Evolutionary conservation across 805 yeast species (phyloP), one percentile per base, ranked within the genome.

Genomic region (Ogataea nakhonphanomensis): DNA sequence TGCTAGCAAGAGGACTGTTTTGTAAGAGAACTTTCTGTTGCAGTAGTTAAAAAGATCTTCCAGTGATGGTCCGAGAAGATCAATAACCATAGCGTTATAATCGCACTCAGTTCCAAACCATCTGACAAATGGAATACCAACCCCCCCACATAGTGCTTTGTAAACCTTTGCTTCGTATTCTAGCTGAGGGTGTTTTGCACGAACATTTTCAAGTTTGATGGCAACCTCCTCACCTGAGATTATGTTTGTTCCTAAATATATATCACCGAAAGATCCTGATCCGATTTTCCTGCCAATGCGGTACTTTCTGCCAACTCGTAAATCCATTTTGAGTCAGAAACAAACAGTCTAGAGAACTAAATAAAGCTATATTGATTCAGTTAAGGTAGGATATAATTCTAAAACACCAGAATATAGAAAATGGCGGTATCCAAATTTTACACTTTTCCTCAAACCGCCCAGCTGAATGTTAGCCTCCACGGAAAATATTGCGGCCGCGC

Each of bases 171-270:
- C 96, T 65, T 91, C 99, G 62, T 91, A 93, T 58, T 91, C 97
- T 51, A 91, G 74, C 67, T 91, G 99, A 1, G 99, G 98, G 62
- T 93, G 98, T 59, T 88, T 86, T 2, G 98, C 96, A 43, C 83
- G 74, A 39, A 85, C 79, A 49, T 85, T 82, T 61, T 91, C 99
- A 48, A 91, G 72, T 64, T 91, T 91, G 71, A 91, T 91, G 51
- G 98, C 99, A 39, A 93, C 97, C 64, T 91, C 96, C 64, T 93
- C 98, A 30, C 98, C 97, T 30, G 95, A 84, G 35, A 91, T 87
- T 63, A 93, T 79, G 66, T 91, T 93, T 20, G 95, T 87, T 9
- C 96, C 86, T 50, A 89, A 74, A 65, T 93, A 93, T 54, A 91
- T 93, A 61, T 93, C 99, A 44, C 99, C 99, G 64, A 91, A 91